These are phyloP conservation scores for Cystobasidium slooffiae DNA, from an alignment of 1,284 basidiomycete genomes.

Conservation along the genomic window DNA sequence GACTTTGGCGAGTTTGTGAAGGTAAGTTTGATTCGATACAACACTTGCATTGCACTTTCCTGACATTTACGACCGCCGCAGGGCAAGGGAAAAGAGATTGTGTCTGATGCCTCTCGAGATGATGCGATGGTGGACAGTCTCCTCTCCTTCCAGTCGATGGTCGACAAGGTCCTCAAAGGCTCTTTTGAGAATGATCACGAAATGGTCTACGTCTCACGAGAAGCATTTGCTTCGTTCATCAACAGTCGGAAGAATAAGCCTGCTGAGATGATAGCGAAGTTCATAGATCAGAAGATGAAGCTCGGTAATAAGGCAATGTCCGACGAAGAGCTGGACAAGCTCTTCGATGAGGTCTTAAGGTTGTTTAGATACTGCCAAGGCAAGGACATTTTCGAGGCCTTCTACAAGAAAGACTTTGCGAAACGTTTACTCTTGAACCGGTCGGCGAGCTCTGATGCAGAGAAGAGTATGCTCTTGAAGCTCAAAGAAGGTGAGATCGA, in stretches of 20 bases:
- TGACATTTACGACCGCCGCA: conserved; percentile 39
- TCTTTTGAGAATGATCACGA: conserved; percentile 61
- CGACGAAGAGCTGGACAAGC: conserved; percentile 70
- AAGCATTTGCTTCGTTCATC: conserved; percentile 81
- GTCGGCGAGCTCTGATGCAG: conserved; percentile 88
- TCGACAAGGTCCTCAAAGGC: conserved; percentile 63
- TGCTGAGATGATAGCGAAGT: conserved; percentile 89
- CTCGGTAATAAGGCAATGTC: conserved; percentile 75
- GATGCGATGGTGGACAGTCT: conserved; percentile 79
- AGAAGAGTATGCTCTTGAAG: conserved; percentile 83
- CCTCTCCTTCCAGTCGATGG: conserved; percentile 70
- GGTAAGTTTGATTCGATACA: background rate
- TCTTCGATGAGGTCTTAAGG: conserved; percentile 75
- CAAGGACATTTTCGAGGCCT: conserved; percentile 75
- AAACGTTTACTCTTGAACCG: conserved; percentile 84
- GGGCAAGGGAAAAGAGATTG: conserved; percentile 59
- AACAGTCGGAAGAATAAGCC: conserved; percentile 81
- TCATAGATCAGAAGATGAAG: conserved; percentile 82
- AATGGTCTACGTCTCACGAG: conserved; percentile 60
- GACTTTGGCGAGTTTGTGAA: conserved; percentile 24
- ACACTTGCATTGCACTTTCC: background rate
- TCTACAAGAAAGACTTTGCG: conserved; percentile 87
- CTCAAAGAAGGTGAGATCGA: conserved; percentile 74
- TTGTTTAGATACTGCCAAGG: conserved; percentile 83
- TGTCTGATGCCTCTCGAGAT: conserved; percentile 65